phyloP scores from a whole-genome alignment of 108 stramenopile genomes.

The Nitzschia sp. region DNA sequence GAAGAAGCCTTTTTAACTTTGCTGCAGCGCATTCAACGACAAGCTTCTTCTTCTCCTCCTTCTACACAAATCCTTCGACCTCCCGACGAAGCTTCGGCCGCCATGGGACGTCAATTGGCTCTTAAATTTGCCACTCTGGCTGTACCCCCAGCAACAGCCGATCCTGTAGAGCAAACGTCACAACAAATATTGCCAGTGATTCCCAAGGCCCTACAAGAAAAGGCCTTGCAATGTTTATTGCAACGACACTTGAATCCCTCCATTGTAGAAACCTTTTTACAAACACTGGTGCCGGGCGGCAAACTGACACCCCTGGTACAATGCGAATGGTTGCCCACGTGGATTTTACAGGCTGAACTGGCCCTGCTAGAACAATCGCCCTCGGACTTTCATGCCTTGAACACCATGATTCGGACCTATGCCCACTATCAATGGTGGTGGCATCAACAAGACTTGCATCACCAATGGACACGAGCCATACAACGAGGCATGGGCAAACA shows the following conservation, averaged over 20 bases:
- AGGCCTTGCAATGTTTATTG: constrained; percentile 18
- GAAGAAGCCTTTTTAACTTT: constrained; percentile 28
- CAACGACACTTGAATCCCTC: constrained; percentile 19
- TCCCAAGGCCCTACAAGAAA: constrained; percentile 27
- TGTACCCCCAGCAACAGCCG: background rate
- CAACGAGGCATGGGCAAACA: background rate
- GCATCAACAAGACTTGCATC: background rate
- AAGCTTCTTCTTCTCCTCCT: constrained; percentile 1
- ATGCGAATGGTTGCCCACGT: constrained; percentile 33
- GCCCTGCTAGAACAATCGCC: background rate
- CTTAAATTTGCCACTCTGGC: constrained; percentile 11
- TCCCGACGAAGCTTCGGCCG: constrained; percentile 35
- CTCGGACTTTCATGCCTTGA: constrained; percentile 13
- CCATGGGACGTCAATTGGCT: constrained; percentile 39
- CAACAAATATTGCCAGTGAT: background rate
- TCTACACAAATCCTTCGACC: constrained; percentile 15
- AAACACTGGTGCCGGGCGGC: constrained; percentile 5
- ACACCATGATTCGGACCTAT: constrained; percentile 27
- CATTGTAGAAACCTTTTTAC: constrained; percentile 19
- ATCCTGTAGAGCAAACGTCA: background rate
- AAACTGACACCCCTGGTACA: constrained; percentile 5
- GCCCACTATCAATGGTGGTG: constrained; percentile 8
- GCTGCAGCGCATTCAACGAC: constrained; percentile 37
- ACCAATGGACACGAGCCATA: background rate
- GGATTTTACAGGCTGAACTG: constrained; percentile 35